phyloP scores from a whole-genome alignment of 805 yeast species.

The Starmerella bombicola region DNA sequence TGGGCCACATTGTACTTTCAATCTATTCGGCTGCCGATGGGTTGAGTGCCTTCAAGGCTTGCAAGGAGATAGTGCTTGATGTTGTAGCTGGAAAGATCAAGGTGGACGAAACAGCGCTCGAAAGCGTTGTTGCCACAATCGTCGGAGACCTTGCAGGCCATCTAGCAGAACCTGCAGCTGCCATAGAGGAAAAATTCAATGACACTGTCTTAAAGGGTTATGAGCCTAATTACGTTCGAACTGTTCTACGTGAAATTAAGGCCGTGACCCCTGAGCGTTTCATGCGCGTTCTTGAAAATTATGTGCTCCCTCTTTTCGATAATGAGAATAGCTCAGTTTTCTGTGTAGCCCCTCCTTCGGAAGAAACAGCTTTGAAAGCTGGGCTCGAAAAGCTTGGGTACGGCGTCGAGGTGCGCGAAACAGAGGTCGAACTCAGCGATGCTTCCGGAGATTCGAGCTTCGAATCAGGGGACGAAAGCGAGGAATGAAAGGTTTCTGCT shows the following conservation, averaged over 20 bases:
- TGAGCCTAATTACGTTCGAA: slow-evolving; percentile 51
- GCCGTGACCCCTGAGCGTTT: slow-evolving; percentile 39
- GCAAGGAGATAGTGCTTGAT: slow-evolving; percentile 50
- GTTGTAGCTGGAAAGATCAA: slow-evolving; percentile 41
- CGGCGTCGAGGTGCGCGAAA: slow-evolving; percentile 44
- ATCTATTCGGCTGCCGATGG: slow-evolving; percentile 81
- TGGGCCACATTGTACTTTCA: slow-evolving; percentile 52
- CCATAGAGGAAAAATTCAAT: slow-evolving; percentile 53
- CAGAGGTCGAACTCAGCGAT: slow-evolving; percentile 26
- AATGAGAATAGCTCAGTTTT: slow-evolving; percentile 46
- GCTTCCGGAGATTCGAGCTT: slow-evolving; percentile 19
- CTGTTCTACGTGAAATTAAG: slow-evolving; percentile 42
- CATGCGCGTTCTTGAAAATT: slow-evolving; percentile 38
- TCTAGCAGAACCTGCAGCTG: slow-evolving; percentile 51
- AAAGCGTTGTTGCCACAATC: slow-evolving; percentile 64
- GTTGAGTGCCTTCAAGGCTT: slow-evolving; percentile 47
- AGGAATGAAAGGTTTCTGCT: too few species aligned
- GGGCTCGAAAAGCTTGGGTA: slow-evolving; percentile 48
- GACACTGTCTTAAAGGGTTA: slow-evolving; percentile 57
- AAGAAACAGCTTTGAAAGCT: slow-evolving; percentile 35
- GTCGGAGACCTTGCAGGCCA: slow-evolving; percentile 58
- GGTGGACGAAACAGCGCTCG: slow-evolving; percentile 49
- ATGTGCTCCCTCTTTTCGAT: slow-evolving; percentile 55
- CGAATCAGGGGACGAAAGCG: slow-evolving; percentile 11
- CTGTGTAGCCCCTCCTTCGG: slow-evolving; percentile 61